phyloP scores from a whole-genome alignment of 2,329 filamentous ascomycete genomes.

The Fusarium xylarioides region DNA sequence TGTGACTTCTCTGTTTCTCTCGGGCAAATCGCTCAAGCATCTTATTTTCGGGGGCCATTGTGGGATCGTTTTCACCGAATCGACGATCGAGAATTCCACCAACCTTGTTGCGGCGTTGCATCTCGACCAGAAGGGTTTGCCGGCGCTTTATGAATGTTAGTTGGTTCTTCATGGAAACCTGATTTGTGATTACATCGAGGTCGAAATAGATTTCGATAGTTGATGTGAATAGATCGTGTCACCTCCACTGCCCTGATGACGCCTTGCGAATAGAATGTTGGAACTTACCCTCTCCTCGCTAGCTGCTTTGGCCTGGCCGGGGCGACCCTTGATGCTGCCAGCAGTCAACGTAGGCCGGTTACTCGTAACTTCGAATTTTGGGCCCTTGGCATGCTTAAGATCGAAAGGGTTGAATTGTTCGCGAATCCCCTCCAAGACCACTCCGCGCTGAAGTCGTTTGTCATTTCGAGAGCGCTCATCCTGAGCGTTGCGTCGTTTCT shows the following conservation, averaged over 20 bases:
- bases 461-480: conserved; percentile 72
- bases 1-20: conserved; percentile 83
- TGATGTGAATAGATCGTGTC: not conserved
- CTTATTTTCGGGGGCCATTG: conserved; percentile 91
- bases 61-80: conserved; percentile 94
- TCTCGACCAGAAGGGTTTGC: conserved; percentile 85
- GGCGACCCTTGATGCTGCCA: conserved; percentile 74
- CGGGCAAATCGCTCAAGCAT: conserved; percentile 90
- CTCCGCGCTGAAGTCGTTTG: conserved; percentile 79
- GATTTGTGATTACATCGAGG: not conserved
- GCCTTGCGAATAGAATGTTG: not conserved
- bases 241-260: not conserved
- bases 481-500: conserved; percentile 78
- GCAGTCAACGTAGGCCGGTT: conserved; percentile 65
- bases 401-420: conserved; percentile 99
- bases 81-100: conserved; percentile 92
- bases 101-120: conserved; percentile 88
- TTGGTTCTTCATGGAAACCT: not conserved
- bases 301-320: conserved; percentile 83
- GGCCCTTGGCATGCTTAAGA: conserved; percentile 80
- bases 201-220: not conserved
- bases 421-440: conserved; percentile 84
- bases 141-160: conserved; percentile 64
- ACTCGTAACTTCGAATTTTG: conserved; percentile 86
- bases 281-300: conserved; percentile 81